Conservation (phyloP, 192 early-diverging fungal genomes). For the Backusella circina region DNA sequence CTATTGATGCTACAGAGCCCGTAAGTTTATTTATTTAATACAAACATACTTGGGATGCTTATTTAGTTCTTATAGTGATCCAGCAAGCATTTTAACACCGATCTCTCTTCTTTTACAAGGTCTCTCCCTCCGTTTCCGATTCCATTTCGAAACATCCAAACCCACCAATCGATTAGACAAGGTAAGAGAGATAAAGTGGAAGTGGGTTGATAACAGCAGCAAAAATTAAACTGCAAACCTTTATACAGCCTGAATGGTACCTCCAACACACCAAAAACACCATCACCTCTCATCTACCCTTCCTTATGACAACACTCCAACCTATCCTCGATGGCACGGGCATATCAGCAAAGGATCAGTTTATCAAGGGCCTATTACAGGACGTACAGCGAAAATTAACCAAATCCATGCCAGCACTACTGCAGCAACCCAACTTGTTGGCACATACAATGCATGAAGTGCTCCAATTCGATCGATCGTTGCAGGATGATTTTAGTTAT, state of each 20-base stretch:
- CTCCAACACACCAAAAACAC: conserved; percentile 55
- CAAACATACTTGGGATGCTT: background rate
- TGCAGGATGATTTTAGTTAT: conserved; percentile 61
- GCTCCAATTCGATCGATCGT: conserved; percentile 61
- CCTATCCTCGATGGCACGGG: conserved; percentile 45
- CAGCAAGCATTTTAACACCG: conserved; percentile 39
- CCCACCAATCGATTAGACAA: conserved; percentile 74
- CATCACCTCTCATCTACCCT: conserved; percentile 59
- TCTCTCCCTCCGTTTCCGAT: conserved; percentile 64
- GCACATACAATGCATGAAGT: conserved; percentile 65
- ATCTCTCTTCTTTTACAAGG: conserved; percentile 54
- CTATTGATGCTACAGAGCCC: conserved; percentile 17
- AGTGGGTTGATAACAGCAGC: background rate
- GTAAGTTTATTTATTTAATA: background rate
- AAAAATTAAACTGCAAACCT: background rate
- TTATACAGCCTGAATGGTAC: conserved; percentile 81
- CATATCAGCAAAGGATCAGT: conserved; percentile 63
- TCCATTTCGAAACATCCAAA: conserved; percentile 67
- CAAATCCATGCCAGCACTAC: conserved; percentile 45
- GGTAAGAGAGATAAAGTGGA: conserved; percentile 25
- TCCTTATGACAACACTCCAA: conserved; percentile 62
- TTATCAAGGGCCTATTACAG: conserved; percentile 54
- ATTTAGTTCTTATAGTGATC: background rate
- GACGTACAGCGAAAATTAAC: conserved; percentile 56
- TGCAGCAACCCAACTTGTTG: conserved; percentile 54